Percentiles rank a stretch among this genome's conserved stretches.
phyloP scores from a whole-genome alignment of 2,329 filamentous ascomycete species.

The Epichloe scottii region DNA sequence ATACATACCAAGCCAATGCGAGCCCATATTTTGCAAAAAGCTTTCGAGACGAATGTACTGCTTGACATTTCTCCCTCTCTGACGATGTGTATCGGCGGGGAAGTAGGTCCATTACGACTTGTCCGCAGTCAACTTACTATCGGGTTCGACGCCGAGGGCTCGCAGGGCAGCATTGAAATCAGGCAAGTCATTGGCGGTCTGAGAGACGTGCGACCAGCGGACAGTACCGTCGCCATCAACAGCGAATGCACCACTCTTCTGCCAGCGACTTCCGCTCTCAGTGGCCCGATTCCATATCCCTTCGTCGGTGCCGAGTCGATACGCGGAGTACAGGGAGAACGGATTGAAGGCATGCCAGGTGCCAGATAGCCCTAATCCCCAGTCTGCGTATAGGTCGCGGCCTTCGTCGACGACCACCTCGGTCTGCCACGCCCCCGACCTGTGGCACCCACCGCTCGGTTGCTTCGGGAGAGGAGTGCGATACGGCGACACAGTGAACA shows the following conservation, averaged over 20 bases:
- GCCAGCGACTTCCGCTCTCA: conserved; percentile 56
- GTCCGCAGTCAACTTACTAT: neutral
- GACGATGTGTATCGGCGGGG: too few species aligned
- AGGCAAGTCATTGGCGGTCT: conserved; percentile 19
- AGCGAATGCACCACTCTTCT: conserved; percentile 53
- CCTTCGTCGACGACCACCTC: conserved; percentile 47
- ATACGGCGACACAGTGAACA: conserved; percentile 48
- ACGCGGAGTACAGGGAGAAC: conserved; percentile 41
- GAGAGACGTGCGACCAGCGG: conserved; percentile 18
- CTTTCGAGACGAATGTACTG: too few species aligned
- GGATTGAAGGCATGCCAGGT: conserved; percentile 53
- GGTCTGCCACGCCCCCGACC: conserved; percentile 43
- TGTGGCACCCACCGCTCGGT: conserved; percentile 46
- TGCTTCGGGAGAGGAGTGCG: conserved; percentile 40
- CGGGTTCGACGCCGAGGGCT: conserved; percentile 11
- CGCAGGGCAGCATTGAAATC: conserved; percentile 17
- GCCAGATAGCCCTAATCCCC: conserved; percentile 50
- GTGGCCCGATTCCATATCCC: conserved; percentile 54
- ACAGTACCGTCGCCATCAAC: conserved; percentile 20
- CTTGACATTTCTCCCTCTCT: too few species aligned
- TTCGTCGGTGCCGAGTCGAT: conserved; percentile 46
- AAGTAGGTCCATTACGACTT: neutral
- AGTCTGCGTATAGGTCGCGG: conserved; percentile 48
- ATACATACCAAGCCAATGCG: too few species aligned
- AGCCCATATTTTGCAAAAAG: too few species aligned